These are phyloP conservation scores for Exidia glandulosa DNA, from an alignment of 768 basidiomycete genomes.

Conservation along the genomic window DNA sequence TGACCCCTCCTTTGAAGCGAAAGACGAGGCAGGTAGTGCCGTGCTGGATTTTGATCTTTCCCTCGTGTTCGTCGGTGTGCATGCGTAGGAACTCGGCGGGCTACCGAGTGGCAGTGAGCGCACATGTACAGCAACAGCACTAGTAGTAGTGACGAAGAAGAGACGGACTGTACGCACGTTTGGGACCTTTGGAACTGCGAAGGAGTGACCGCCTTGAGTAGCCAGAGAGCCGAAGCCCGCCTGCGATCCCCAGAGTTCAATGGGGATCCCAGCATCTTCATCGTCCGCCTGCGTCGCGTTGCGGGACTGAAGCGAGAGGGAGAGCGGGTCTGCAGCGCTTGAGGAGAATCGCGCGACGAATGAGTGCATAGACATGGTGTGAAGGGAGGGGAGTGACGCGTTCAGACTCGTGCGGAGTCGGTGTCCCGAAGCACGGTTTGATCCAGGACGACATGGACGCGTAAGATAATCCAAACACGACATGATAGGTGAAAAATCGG, in stretches of 20 bases:
- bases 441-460: too few species aligned
- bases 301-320: conserved; percentile 33
- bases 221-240: conserved; percentile 67
- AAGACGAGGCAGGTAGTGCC: conserved; percentile 98
- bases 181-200: conserved; percentile 59
- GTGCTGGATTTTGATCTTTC: conserved; percentile 96
- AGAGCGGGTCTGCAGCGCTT: conserved; percentile 31
- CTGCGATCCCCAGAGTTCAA: conserved; percentile 70
- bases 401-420: too few species aligned
- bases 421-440: too few species aligned
- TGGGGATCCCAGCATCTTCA: conserved; percentile 54
- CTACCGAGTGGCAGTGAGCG: too few species aligned
- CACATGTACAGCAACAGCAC: too few species aligned
- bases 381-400: neutral
- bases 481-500: too few species aligned
- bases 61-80: conserved; percentile 92
- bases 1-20: conserved; percentile 91
- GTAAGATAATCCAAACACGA: too few species aligned
- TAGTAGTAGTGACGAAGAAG: neutral
- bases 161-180: conserved; percentile 46
- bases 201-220: conserved; percentile 56
- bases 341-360: conserved; percentile 56
- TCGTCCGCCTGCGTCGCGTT: conserved; percentile 36
- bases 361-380: conserved; percentile 44
- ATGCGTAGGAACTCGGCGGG: conserved; percentile 81